Base-by-base conservation (phyloP, 2,329 filamentous ascomycete genomes). In the Fusarium tanahbumbuense region DNA sequence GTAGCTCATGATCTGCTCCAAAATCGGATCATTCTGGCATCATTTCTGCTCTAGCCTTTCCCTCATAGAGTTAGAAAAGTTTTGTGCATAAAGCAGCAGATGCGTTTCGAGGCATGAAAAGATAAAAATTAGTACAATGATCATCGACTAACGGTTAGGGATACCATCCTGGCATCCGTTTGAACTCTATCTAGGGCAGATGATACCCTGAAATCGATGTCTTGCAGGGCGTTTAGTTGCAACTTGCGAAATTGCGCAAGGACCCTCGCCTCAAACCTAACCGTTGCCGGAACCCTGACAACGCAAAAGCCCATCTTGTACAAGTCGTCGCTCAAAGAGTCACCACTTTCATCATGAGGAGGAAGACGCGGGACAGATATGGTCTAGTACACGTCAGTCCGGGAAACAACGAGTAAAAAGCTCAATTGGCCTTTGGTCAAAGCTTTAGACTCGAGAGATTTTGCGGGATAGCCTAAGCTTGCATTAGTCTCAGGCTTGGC, bases 221-320 rank as follows among this genome's bases (percentile, higher is more conserved):
- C 18, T 37, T 37, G 8, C 22, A 41, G 15, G 8, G 30, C 8
- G 6, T n/a, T 37, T 12, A 11, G 11, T 20, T 23, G 8, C 30
- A 8, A 6, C 13, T 20, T 25, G 8, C 30, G 11, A 7, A 13
- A 25, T 25, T 18, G 16, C 6, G 16, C 22, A 52, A 40, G 5
- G 5, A 20, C 25, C 5, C 13, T 15, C 12, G 32, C 23, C 32
- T 40, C 18, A 11, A 45, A 27, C 8, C 6, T 37, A 1, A 37
- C n/a, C 18, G 5, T 4, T 37, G 1, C 34, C 18, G 3, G 10
- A 37, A 6, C 18, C 1, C 6, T 37, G 18, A 5, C 5, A 10
- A 37, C 10, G 34, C 6, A 12, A n/a, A 9, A n/a, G 5, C 18
- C 9, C 6, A 6, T n/a, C 12, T 8, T n/a, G 18, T 37, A 18